Conservation (phyloP, 2,329 filamentous ascomycete species). For the Sordariomycetes sp. region DNA sequence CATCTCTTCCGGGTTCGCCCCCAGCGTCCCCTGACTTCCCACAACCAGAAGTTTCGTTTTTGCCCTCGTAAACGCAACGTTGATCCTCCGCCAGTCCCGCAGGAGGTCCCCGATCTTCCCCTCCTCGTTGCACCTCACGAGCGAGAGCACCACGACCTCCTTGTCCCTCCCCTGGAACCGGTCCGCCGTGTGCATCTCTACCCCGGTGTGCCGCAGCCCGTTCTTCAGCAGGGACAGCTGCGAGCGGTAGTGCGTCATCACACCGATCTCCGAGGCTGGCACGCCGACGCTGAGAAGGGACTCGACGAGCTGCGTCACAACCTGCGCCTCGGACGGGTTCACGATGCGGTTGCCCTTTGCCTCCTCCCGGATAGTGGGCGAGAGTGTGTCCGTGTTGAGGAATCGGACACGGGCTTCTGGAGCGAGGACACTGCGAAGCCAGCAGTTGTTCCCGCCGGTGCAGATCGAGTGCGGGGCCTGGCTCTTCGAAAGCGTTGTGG, state of each 20-base stretch:
- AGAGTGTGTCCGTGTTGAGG: conserved; percentile 75
- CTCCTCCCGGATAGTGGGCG: conserved; percentile 55
- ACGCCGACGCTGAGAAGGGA: conserved; percentile 68
- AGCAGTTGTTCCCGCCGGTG: conserved; percentile 47
- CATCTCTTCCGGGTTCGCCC: conserved; percentile 62
- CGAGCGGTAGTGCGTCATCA: conserved; percentile 94
- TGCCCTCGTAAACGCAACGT: conserved; percentile 89
- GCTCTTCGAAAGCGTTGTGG: conserved; percentile 17
- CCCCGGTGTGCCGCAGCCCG: conserved; percentile 48
- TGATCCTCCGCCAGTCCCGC: conserved; percentile 85
- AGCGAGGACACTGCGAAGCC: conserved; percentile 62
- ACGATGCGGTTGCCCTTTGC: conserved; percentile 77
- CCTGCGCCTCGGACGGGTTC: conserved; percentile 70
- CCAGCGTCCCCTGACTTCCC: conserved; percentile 69
- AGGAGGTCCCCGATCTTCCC: conserved; percentile 82
- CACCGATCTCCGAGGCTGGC: conserved; percentile 66
- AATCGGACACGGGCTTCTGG: conserved; percentile 70
- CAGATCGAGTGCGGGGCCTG: conserved; percentile 18
- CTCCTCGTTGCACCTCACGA: conserved; percentile 78
- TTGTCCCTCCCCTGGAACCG: conserved; percentile 96
- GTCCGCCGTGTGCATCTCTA: conserved; percentile 96
- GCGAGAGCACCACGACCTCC: conserved; percentile 76
- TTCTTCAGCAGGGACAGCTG: conserved; percentile 79
- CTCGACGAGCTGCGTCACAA: conserved; percentile 73
- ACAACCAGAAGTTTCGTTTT: conserved; percentile 86